Conservation (phyloP, 1,139 yeast species). For the Yarrowia galli region DNA sequence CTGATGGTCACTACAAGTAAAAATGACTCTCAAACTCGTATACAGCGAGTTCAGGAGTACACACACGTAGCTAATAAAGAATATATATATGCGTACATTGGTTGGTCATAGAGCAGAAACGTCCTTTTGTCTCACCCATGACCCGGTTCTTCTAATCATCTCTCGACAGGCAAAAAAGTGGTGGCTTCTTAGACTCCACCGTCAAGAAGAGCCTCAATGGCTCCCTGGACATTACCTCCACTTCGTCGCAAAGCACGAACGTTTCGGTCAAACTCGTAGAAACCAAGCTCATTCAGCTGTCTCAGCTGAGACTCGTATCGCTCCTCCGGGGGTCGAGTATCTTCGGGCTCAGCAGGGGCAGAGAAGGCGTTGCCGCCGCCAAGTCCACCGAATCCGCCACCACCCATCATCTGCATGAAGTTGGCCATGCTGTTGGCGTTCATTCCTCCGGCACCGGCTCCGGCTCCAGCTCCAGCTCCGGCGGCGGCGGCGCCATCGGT, state of each 20-base stretch:
- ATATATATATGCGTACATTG: conserved; percentile 31
- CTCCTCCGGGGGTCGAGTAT: conserved; percentile 94
- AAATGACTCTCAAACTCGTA: conserved; percentile 5
- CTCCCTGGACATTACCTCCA: conserved; percentile 98
- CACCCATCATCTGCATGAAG: conserved; percentile 42
- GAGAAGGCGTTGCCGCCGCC: conserved; percentile 42
- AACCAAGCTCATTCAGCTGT: conserved; percentile 96
- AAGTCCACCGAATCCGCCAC: conserved; percentile 42
- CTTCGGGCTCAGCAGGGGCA: conserved; percentile 56
- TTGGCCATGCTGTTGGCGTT: conserved; percentile 44
- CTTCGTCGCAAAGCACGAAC: conserved; percentile 91
- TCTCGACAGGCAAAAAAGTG: not conserved
- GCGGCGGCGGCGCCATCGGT: conserved; percentile 45
- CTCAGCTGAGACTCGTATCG: conserved; percentile 88
- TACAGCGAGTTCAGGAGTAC: not conserved
- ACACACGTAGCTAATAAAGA: not conserved
- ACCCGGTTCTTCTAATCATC: not conserved
- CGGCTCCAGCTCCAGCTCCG: conserved; percentile 45
- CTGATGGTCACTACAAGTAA: too few species aligned
- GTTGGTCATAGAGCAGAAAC: not conserved
- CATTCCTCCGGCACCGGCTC: conserved; percentile 41
- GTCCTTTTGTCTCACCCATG: not conserved
- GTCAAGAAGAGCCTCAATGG: conserved; percentile 82
- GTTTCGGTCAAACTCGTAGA: conserved; percentile 89
- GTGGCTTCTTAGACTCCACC: conserved; percentile 52